phyloP scores from a whole-genome alignment of 371 early-diverging fungal genomes.

The Syncephalastrum sp. region DNA sequence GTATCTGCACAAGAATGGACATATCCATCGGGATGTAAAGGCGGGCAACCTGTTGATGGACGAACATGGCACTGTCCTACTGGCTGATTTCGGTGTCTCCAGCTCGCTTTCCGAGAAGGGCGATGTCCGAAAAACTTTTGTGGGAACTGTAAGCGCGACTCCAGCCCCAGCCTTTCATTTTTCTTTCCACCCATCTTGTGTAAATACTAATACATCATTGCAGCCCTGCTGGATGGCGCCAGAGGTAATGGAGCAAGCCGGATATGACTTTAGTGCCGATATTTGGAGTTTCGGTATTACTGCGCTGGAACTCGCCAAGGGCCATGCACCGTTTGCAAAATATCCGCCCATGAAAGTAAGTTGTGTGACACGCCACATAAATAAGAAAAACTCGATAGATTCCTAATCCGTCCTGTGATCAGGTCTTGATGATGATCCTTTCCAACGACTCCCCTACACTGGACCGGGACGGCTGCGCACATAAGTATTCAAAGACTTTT shows the following conservation, averaged over 20 bases:
- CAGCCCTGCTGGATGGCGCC: slow-evolving; percentile 93
- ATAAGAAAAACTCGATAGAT: not conserved
- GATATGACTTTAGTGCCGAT: slow-evolving; percentile 89
- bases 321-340: slow-evolving; percentile 93
- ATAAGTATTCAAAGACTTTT: slow-evolving; percentile 75
- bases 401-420: slow-evolving; percentile 1
- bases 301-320: slow-evolving; percentile 84
- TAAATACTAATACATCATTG: slow-evolving; percentile 10
- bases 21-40: slow-evolving; percentile 93
- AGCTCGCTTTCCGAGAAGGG: slow-evolving; percentile 78
- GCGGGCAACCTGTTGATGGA: slow-evolving; percentile 88
- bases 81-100: slow-evolving; percentile 92
- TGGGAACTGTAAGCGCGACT: slow-evolving; percentile 61
- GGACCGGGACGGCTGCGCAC: slow-evolving; percentile 70
- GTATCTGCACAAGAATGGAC: slow-evolving; percentile 85
- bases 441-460: slow-evolving; percentile 88
- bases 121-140: slow-evolving; percentile 86
- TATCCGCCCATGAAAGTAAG: slow-evolving; percentile 84
- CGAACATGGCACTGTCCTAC: slow-evolving; percentile 77
- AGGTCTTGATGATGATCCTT: slow-evolving; percentile 89
- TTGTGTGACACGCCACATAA: slow-evolving; percentile 1
- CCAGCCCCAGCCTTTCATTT: not conserved
- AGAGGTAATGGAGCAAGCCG: slow-evolving; percentile 75
- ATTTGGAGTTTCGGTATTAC: slow-evolving; percentile 95
- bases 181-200: not conserved